Evolutionary conservation across 164 flowering plant genomes (phyloP).

Genomic region (Aristolochia californica): DNA sequence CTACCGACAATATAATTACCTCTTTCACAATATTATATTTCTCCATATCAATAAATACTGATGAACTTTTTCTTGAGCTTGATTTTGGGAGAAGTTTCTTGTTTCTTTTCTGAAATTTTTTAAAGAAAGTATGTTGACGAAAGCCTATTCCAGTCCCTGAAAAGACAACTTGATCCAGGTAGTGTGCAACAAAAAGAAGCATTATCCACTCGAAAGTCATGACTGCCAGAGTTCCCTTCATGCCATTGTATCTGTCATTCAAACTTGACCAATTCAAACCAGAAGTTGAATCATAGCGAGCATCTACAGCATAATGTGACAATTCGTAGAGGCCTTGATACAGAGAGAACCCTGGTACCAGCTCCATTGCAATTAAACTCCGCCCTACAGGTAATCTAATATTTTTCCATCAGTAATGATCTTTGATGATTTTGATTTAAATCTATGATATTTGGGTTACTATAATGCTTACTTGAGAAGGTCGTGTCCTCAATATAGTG

Average conservation of each 20-base stretch:
- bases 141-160: slow-evolving; percentile 34
- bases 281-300: slow-evolving; percentile 33
- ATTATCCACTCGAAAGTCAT: slow-evolving; percentile 49
- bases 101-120: slow-evolving; percentile 25
- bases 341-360: slow-evolving; percentile 65
- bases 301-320: slow-evolving; percentile 37
- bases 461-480: slow-evolving; percentile 48
- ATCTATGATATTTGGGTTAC: not conserved
- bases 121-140: slow-evolving; percentile 30
- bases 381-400: slow-evolving; percentile 25
- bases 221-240: slow-evolving; percentile 49
- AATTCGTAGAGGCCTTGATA: slow-evolving; percentile 76
- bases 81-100: slow-evolving; percentile 25
- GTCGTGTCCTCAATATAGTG: slow-evolving; percentile 40
- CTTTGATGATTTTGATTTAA: not conserved
- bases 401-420: not conserved
- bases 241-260: slow-evolving; percentile 43
- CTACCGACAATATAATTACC: slow-evolving; percentile 21
- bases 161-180: slow-evolving; percentile 47
- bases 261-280: slow-evolving; percentile 69
- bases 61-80: slow-evolving; percentile 37
- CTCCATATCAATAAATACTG: slow-evolving; percentile 42
- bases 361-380: slow-evolving; percentile 54
- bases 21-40: slow-evolving; percentile 61
- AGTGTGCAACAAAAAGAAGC: slow-evolving; percentile 37